Base-by-base conservation (phyloP, 73 alveolate genomes). In the Paramecium pentaurelia region DNA sequence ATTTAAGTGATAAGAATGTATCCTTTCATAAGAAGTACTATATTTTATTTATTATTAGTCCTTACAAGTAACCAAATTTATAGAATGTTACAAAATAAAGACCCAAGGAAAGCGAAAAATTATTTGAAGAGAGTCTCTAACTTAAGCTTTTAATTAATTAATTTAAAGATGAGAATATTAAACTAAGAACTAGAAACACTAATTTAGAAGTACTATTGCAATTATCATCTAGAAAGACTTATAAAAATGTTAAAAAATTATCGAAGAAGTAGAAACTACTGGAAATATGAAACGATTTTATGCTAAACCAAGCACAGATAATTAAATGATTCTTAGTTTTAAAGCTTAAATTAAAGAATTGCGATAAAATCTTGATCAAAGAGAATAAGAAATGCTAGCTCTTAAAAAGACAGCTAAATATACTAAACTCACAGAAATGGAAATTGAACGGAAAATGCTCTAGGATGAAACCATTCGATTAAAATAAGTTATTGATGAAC, bases 221-320 rank as follows among this genome's bases (percentile, higher is more conserved):
- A 20, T 45, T 28, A 32, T 80, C 18, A 32, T 37, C 34, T 32
- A 80, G 91, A 80, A 80, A 80, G 91, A 80, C 75, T 36, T 80
- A 25, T 20, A 80, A 47, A 80, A 80, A 80, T 80, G 91, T 36
- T 38, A 60, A 40, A 49, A 80, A 12, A 80, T 80, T 4, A 80
- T 80, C 2, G 75, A 42, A 27, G 77, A 80, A 49, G 58, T 80
- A 28, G 91, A 80, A 47, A 22, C 37, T 20, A 80, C 91, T 18
- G 91, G 91, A 3, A 49, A 45, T 27, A 80, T 80, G 91, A 80
- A 80, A 47, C 22, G 91, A 44, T 80, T 80, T 64, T 80, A 80
- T 80, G 71, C 91, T 27, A 80, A 80, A 25, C 91, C 91, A 20
- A 80, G 91, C 45, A 80, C 91, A 3, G 91, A 80, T 47, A 80